phyloP scores from a whole-genome alignment of 495 filamentous ascomycete species.

The Neurospora intermedia region DNA sequence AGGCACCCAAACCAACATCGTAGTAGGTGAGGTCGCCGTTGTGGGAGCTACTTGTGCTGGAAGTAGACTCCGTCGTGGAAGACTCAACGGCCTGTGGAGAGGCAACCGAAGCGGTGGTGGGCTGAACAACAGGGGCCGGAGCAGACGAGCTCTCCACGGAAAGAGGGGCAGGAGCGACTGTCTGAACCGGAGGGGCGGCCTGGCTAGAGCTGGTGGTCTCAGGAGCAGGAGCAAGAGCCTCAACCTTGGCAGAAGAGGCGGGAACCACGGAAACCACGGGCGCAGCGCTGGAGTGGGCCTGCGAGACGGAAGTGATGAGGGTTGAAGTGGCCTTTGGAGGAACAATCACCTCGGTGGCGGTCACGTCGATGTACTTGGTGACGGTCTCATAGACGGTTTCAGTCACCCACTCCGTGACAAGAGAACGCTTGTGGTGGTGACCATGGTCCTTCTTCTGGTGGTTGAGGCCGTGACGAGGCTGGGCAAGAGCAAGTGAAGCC shows the following conservation, averaged over 20 bases:
- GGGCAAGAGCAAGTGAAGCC: constrained; percentile 32
- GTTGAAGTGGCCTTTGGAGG: constrained; percentile 11
- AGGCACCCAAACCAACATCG: constrained; percentile 32
- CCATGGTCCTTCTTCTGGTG: constrained; percentile 20
- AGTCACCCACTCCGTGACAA: constrained; percentile 38
- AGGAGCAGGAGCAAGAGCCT: constrained; percentile 11
- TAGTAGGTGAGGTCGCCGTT: constrained; percentile 39
- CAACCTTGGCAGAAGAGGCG: constrained; percentile 6
- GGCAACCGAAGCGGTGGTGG: constrained; percentile 3
- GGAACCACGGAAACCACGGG: neutral
- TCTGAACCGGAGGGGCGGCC: constrained; percentile 1
- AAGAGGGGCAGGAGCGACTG: neutral
- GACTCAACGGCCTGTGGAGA: constrained; percentile 11
- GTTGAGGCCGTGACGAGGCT: constrained; percentile 33
- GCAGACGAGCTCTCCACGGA: neutral
- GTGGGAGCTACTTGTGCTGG: constrained; percentile 11
- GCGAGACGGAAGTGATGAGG: constrained; percentile 10
- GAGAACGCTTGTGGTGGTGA: constrained; percentile 27
- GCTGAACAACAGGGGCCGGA: constrained; percentile 1
- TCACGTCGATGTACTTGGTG: constrained; percentile 34
- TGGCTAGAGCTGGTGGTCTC: constrained; percentile 2
- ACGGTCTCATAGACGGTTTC: constrained; percentile 38
- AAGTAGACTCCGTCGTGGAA: neutral
- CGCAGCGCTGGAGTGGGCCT: constrained; percentile 2
- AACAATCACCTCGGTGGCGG: constrained; percentile 27